These are phyloP conservation scores for Puccinia hordei DNA, from an alignment of 1,284 basidiomycete species.

Conservation along the genomic window DNA sequence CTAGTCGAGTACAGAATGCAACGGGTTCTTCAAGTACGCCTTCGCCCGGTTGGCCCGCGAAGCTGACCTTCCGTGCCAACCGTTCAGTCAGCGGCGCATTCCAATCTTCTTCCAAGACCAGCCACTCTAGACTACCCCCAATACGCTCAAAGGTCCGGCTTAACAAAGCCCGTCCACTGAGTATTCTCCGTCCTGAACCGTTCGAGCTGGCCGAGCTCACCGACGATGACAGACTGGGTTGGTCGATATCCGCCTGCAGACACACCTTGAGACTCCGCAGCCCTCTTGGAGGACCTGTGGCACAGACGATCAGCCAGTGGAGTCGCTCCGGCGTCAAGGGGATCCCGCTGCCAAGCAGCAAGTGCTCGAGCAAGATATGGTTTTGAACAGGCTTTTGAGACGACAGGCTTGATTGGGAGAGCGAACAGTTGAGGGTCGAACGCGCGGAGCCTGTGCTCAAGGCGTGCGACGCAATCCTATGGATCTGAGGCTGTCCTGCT, in stretches of 20 bases:
- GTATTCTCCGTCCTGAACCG: neutral
- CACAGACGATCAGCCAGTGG: conserved; percentile 10
- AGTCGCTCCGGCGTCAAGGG: conserved; percentile 22
- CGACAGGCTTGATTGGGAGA: neutral
- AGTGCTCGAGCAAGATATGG: conserved; percentile 21
- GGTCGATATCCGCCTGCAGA: neutral
- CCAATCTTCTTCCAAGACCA: conserved; percentile 28
- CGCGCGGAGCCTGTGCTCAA: neutral
- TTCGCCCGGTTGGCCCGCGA: conserved; percentile 16
- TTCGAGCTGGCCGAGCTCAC: conserved; percentile 23
- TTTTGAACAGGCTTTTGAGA: conserved; percentile 10
- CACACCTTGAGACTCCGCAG: conserved; percentile 16
- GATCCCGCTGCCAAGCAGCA: conserved; percentile 20
- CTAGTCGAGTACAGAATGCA: conserved; percentile 18
- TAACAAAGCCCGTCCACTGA: conserved; percentile 15
- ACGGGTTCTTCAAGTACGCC: conserved; percentile 28
- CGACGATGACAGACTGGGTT: conserved; percentile 11
- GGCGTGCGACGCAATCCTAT: neutral
- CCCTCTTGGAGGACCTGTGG: neutral
- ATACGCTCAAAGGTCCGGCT: conserved; percentile 29
- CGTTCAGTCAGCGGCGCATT: neutral
- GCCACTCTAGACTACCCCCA: conserved; percentile 8
- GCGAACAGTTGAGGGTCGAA: neutral
- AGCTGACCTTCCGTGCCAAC: conserved; percentile 1
- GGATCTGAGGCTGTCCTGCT: neutral